phyloP scores from a whole-genome alignment of 1,284 basidiomycete species.

The Thelephora terrestris region DNA sequence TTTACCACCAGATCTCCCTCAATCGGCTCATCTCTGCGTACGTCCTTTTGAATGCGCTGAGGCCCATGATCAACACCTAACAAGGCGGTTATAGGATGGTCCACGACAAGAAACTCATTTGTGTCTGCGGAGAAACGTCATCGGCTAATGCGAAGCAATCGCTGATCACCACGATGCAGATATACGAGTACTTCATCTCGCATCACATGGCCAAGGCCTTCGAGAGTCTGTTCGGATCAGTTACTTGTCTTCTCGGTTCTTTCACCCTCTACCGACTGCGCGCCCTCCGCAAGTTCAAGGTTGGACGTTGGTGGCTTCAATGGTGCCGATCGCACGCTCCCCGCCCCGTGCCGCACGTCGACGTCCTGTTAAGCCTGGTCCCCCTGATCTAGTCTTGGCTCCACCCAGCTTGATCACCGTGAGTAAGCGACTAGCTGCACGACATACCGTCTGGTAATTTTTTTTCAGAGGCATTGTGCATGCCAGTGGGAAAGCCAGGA shows the following conservation, averaged over 20 bases:
- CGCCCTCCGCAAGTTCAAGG: slow-evolving; percentile 90
- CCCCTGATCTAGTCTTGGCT: too few relatives aligned
- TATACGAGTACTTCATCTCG: slow-evolving; percentile 97
- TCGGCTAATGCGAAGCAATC: slow-evolving; percentile 88
- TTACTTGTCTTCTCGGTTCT: slow-evolving; percentile 97
- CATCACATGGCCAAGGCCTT: slow-evolving; percentile 98
- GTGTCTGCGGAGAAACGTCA: slow-evolving; percentile 90
- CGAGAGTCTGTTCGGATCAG: slow-evolving; percentile 92
- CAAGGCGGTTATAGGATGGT: slow-evolving; percentile 52
- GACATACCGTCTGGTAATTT: too few relatives aligned
- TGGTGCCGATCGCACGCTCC: too few relatives aligned
- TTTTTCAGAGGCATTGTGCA: too few relatives aligned
- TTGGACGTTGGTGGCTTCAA: too few relatives aligned
- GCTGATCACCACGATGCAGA: slow-evolving; percentile 97
- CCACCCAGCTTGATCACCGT: too few relatives aligned
- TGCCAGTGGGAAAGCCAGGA: too few relatives aligned
- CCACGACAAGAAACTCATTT: slow-evolving; percentile 88
- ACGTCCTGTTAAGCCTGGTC: too few relatives aligned
- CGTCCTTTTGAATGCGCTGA: slow-evolving; percentile 22
- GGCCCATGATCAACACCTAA: slow-evolving; percentile 5
- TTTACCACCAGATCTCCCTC: slow-evolving; percentile 96
- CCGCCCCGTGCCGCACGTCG: too few relatives aligned
- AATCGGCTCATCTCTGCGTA: slow-evolving; percentile 89
- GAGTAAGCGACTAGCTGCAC: too few relatives aligned
- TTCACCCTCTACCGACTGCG: slow-evolving; percentile 92